A percentile compares a stretch with the other conserved stretches of the same genome.
These are phyloP conservation scores for Vittaforma corneae DNA, from an alignment of 371 early-diverging fungal species.

Conservation along the genomic window DNA sequence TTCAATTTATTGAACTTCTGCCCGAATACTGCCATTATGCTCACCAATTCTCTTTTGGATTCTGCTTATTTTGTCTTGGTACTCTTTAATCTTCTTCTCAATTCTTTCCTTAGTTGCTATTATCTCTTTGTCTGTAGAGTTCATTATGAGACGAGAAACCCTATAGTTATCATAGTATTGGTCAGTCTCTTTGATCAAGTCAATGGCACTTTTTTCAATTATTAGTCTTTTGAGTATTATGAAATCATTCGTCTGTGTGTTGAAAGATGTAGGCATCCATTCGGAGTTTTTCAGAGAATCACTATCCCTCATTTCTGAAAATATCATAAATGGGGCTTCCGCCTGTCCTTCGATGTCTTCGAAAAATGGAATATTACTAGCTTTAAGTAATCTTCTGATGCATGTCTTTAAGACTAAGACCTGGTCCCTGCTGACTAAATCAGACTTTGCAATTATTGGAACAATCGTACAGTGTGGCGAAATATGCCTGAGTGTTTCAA, in stretches of 20 bases:
- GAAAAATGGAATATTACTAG: conserved; percentile 30
- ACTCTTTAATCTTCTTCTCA: no score
- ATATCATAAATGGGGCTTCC: conserved; percentile 24
- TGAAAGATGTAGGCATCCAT: conserved; percentile 34
- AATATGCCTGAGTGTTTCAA: conserved; percentile 49
- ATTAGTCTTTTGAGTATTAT: conserved; percentile 39
- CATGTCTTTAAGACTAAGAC: conserved; percentile 15
- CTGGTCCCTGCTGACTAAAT: conserved; percentile 40
- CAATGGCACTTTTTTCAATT: conserved; percentile 41
- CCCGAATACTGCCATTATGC: no score
- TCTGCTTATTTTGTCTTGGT: no score
- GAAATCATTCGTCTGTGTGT: conserved; percentile 27
- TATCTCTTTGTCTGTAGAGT: no score
- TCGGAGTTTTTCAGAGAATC: conserved; percentile 18
- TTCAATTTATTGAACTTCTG: no score
- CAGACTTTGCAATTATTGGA: conserved; percentile 54
- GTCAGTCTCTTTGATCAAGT: conserved; percentile 49
- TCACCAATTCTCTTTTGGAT: no score
- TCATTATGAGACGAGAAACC: neutral
- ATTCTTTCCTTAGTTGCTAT: no score
- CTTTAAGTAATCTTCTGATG: conserved; percentile 33
- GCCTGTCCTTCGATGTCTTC: conserved; percentile 25
- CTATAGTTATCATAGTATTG: conserved; percentile 42
- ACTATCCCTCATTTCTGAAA: conserved; percentile 10
- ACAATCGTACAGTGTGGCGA: conserved; percentile 51